Base-by-base conservation (phyloP, 257 asterid genomes). In the Solanum bulbocastanum region DNA sequence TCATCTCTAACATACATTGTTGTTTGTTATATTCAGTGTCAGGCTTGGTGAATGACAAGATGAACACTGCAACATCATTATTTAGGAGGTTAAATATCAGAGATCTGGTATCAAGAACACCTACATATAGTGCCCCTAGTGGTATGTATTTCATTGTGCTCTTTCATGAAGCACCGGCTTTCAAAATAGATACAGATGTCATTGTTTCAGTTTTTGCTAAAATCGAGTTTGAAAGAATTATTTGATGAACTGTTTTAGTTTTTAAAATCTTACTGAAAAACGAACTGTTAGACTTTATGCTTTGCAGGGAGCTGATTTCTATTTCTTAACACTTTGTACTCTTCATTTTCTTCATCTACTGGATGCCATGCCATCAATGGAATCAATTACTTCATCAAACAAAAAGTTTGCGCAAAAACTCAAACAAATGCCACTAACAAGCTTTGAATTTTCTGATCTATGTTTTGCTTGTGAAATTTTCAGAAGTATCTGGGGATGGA, bases 401-500 rank as follows among this genome's bases (percentile, higher is more conserved):
- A 6, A 69, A 30, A 6, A 3, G 35, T 40, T 25, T 78, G 52
- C 40, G 60, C 84, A 78, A 25, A 39, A 78, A 14, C 84, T 42
- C 37, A 4, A 39, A n/a, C n/a, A 78, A 40, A 78, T 13, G 84
- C n/a, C 36, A 3, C 60, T 16, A 76, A 23, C 8, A 76, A 78
- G n/a, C 35, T 40, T 78, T 78, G 62, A 40, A 78, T n/a, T 78
- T 76, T 25, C 84, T 78, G n/a, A 78, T 44, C 1, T n/a, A 40
- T 6, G 62, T 78, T 40, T 78, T 40, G 9, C 83, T 75, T 78
- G 60, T 84, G 10, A 27, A 72, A 79, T 32, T 12, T 87, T 10
- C 84, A 94, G 98, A 93, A 88, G 96, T 88, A 85, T 94, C 98
- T 87, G 93, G 96, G 84, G 98, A 90, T 74, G 98, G 99, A 73